A percentile compares a stretch with the other conserved stretches of the same genome.
Evolutionary conservation across 768 basidiomycete species (phyloP).

Genomic region (Agrocybe praecox): DNA sequence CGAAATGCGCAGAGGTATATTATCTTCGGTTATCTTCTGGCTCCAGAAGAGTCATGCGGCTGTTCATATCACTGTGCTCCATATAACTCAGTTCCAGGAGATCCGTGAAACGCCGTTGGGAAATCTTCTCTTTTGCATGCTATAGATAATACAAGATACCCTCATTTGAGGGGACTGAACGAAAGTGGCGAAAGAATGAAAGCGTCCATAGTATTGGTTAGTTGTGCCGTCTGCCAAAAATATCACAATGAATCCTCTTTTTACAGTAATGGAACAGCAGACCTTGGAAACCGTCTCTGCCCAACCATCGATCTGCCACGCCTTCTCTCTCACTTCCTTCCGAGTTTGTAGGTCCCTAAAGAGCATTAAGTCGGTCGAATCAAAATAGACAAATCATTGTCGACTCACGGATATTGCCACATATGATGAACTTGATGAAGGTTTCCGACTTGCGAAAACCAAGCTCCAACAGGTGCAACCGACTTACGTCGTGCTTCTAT

Average conservation of each 20-base stretch:
- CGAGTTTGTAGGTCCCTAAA: constrained; percentile 72
- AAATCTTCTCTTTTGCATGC: constrained; percentile 17
- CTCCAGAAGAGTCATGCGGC: not conserved
- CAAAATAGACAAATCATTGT: too few relatives aligned
- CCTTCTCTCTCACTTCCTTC: constrained; percentile 84
- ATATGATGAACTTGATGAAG: constrained; percentile 92
- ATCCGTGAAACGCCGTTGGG: constrained; percentile 5
- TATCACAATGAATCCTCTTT: constrained; percentile 8
- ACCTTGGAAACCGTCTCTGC: constrained; percentile 93
- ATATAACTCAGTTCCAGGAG: constrained; percentile 7
- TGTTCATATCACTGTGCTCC: too few relatives aligned
- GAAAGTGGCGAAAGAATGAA: constrained; percentile 79
- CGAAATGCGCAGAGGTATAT: constrained; percentile 1
- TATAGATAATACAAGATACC: constrained; percentile 14
- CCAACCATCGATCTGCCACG: constrained; percentile 97
- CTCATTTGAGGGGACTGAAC: constrained; percentile 84
- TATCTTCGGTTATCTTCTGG: constrained; percentile 11
- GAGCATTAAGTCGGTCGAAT: too few relatives aligned
- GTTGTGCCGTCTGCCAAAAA: constrained; percentile 75
- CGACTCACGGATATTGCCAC: constrained; percentile 92
- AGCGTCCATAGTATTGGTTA: constrained; percentile 85
- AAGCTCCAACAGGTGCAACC: constrained; percentile 86
- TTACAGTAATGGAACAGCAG: constrained; percentile 18
- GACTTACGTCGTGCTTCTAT: constrained; percentile 92
- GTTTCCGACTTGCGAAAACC: constrained; percentile 88